phyloP scores from a whole-genome alignment of 208 protist species.

The Acanthamoeba lenticulata region DNA sequence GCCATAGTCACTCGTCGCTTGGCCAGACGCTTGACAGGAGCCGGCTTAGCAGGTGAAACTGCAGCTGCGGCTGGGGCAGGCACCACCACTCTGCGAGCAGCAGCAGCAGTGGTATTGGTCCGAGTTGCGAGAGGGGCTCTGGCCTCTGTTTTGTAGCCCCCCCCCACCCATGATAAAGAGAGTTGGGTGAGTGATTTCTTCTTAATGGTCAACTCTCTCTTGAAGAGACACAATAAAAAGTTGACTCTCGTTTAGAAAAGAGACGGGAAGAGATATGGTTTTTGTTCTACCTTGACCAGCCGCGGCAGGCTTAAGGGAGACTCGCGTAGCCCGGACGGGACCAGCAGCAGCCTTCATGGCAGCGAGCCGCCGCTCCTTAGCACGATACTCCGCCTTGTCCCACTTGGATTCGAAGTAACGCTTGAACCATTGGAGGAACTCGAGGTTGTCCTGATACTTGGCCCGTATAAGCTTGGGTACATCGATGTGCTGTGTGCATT shows the following conservation, averaged over 20 bases:
- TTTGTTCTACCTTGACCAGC: background rate
- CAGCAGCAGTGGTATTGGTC: background rate
- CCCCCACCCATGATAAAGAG: too few relatives aligned
- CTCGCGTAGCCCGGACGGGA: background rate
- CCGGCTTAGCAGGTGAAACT: background rate
- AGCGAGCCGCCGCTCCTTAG: background rate
- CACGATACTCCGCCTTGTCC: background rate
- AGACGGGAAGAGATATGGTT: background rate
- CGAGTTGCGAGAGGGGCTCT: background rate
- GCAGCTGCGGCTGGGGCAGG: background rate
- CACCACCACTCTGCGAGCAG: background rate
- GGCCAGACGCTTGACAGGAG: background rate
- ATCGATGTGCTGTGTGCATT: slow-evolving; percentile 86
- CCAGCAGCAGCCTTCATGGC: background rate
- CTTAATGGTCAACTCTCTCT: too few relatives aligned
- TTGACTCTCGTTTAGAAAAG: too few relatives aligned
- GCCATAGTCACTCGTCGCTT: background rate
- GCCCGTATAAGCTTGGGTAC: slow-evolving; percentile 93
- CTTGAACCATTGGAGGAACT: slow-evolving; percentile 97
- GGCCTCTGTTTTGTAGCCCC: too few relatives aligned
- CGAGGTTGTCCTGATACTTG: slow-evolving; percentile 97
- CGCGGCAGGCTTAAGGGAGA: background rate
- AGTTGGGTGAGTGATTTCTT: too few relatives aligned
- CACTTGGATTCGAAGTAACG: slow-evolving; percentile 79
- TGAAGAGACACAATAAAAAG: too few relatives aligned